Percentiles rank a stretch among this genome's conserved stretches.
phyloP scores from a whole-genome alignment of 225 moss, liverwort and hornwort genomes.

The Physcomitrellopsis africana region DNA sequence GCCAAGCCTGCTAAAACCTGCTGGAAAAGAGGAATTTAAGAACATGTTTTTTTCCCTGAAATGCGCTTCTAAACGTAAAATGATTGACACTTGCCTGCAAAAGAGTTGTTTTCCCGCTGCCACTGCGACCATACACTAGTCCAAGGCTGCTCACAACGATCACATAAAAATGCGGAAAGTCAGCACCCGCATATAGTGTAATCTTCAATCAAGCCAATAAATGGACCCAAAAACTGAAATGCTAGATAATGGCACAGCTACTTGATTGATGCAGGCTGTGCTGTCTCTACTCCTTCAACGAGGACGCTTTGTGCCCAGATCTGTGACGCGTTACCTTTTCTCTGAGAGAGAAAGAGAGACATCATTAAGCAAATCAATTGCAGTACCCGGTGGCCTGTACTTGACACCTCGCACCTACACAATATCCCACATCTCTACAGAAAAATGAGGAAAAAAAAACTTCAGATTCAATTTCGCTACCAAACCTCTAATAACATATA shows the following conservation, averaged over 20 bases:
- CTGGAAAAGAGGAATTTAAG: conserved; percentile 28
- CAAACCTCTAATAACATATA: neutral
- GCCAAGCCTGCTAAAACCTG: conserved; percentile 94
- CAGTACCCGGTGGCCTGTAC: conserved; percentile 88
- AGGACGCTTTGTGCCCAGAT: neutral
- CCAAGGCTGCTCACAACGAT: conserved; percentile 66
- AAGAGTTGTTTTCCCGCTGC: conserved; percentile 99
- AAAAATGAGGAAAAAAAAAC: conserved; percentile 17
- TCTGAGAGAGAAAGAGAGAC: conserved; percentile 88
- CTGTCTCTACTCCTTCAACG: conserved; percentile 16
- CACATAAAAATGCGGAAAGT: conserved; percentile 30
- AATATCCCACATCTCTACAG: conserved; percentile 23
- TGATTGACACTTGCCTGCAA: conserved; percentile 60
- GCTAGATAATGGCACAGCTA: conserved; percentile 17
- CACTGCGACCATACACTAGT: conserved; percentile 89
- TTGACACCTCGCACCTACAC: conserved; percentile 75
- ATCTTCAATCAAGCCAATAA: conserved; percentile 16
- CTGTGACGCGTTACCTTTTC: conserved; percentile 61
- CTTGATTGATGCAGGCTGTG: neutral
- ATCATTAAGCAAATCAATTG: conserved; percentile 74
- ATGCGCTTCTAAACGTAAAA: conserved; percentile 23
- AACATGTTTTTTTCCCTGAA: conserved; percentile 9
- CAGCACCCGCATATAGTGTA: neutral
- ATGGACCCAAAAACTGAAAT: conserved; percentile 13
- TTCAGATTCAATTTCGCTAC: neutral